Base-by-base conservation (phyloP, 2,329 filamentous ascomycete genomes). In the Xylaria digitata region DNA sequence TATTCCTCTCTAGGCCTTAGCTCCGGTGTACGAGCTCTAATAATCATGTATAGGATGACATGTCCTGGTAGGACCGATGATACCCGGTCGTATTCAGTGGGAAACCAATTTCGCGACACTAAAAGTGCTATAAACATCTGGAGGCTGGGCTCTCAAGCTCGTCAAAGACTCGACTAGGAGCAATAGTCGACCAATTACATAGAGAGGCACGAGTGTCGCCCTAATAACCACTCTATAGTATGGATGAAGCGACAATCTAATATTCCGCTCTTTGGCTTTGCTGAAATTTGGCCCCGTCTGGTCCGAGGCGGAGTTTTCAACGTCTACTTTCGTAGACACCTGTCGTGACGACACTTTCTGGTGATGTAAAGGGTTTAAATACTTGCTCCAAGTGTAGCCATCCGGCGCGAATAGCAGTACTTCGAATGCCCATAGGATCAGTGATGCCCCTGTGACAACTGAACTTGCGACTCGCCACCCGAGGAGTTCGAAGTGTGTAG, bases 381-480 rank as follows among this genome's bases (percentile, higher is more conserved):
- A 49, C 5, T 49, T 30, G 3, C 7, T 32, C 46, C 46, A 49
- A 8, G 23, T 17, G 8, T 49, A n/a, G 2, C 4, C 15, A 17
- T 50, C 26, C 7, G 48, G 26, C 6, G 26, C 26, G 9, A 32
- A 32, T 50, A 50, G 11, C 26, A 50, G 32, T n/a, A 50, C 23
- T 4, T 50, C 48, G 4, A 55, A 43, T 26, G 26, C 11, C 34
- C 11, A 55, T 15, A 55, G 21, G 19, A 52, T 59, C 63, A 60
- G 3, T 8, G 46, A 40, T 11, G 43, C 13, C 8, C 26, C 32
- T 4, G 21, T 34, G 7, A 37, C 15, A 13, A 52, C 32, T 9
- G 34, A 50, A 21, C 57, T 50, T 26, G 45, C 32, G n/a, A 60
- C 26, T 30, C 30, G 45, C 57, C 57, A 60, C 8, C 45, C 32